Percentiles rank a stretch among this genome's conserved stretches.
phyloP scores from a whole-genome alignment of 2,329 filamentous ascomycete genomes.

The Xenosphaeropsis pyriputrescens region DNA sequence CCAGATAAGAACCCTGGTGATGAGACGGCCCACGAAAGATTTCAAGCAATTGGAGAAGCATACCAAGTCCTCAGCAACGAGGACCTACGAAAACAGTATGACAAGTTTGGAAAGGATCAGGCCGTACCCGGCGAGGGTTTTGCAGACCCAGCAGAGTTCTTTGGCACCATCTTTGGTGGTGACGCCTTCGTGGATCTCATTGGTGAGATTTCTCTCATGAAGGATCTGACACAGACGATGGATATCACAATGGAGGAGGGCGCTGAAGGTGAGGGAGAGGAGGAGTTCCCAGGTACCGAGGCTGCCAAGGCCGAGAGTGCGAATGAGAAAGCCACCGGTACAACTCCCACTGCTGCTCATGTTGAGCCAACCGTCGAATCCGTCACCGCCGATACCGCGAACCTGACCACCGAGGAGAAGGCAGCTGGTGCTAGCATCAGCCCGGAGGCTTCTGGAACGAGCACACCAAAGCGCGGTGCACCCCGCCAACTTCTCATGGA shows the following conservation, averaged over 20 bases:
- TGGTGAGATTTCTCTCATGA: slow-evolving; percentile 96
- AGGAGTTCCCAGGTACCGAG: slow-evolving; percentile 40
- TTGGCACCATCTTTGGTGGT: slow-evolving; percentile 94
- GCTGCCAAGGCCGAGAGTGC: slow-evolving; percentile 41
- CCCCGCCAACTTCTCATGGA: slow-evolving; percentile 81
- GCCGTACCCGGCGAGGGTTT: slow-evolving; percentile 87
- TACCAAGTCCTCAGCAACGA: slow-evolving; percentile 75
- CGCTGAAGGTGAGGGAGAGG: slow-evolving; percentile 48
- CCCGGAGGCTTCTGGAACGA: slow-evolving; percentile 21
- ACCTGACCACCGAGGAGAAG: background rate
- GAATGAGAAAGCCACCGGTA: slow-evolving; percentile 16
- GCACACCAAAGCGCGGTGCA: slow-evolving; percentile 39
- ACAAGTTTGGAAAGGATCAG: slow-evolving; percentile 92
- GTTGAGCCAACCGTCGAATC: slow-evolving; percentile 3
- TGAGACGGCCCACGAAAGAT: slow-evolving; percentile 83
- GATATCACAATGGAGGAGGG: slow-evolving; percentile 71
- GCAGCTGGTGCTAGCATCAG: slow-evolving; percentile 4
- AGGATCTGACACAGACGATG: slow-evolving; percentile 95
- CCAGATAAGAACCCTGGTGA: slow-evolving; percentile 96
- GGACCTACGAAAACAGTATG: slow-evolving; percentile 80
- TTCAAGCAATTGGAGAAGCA: slow-evolving; percentile 70
- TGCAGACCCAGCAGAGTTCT: slow-evolving; percentile 93
- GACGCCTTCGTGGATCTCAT: slow-evolving; percentile 95
- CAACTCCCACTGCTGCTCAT: slow-evolving; percentile 8
- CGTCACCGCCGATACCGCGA: slow-evolving; percentile 6